These are phyloP conservation scores for Apium graveolens DNA, from an alignment of 129 eudicot genomes.

Conservation along the genomic window DNA sequence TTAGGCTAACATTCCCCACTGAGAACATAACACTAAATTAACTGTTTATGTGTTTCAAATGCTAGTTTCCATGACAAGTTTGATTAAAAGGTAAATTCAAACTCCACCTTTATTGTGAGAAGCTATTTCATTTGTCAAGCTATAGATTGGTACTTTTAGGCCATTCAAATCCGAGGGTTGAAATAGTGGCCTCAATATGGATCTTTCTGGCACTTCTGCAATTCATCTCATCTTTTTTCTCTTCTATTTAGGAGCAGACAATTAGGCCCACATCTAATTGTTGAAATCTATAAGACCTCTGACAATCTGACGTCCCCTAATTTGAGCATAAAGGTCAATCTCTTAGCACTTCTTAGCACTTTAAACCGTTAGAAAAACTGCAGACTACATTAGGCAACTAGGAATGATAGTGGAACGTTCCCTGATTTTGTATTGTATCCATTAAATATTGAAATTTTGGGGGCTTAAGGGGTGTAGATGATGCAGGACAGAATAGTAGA, in stretches of 20 bases:
- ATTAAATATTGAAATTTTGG: too few species aligned
- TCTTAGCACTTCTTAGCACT: not conserved
- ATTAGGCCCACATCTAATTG: not conserved
- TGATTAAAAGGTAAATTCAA: not conserved
- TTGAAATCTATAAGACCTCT: too few species aligned
- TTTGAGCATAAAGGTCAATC: not conserved
- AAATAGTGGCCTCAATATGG: not conserved
- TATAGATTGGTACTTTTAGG: not conserved
- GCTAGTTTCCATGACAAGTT: not conserved
- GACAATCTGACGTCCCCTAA: not conserved
- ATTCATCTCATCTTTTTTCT: not conserved
- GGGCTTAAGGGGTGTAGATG: too few species aligned
- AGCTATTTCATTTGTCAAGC: not conserved
- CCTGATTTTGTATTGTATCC: not conserved
- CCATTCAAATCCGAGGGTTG: not conserved
- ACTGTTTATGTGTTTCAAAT: not conserved
- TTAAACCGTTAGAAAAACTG: not conserved
- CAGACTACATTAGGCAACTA: not conserved
- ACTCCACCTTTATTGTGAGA: not conserved
- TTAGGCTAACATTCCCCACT: not conserved
- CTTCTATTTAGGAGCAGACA: not conserved
- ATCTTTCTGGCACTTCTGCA: not conserved
- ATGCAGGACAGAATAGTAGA: too few species aligned
- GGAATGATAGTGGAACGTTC: not conserved
- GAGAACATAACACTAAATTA: not conserved